Evolutionary conservation across 2,329 filamentous ascomycete species (phyloP).

Genomic region (Aspergillus ochraceus): DNA sequence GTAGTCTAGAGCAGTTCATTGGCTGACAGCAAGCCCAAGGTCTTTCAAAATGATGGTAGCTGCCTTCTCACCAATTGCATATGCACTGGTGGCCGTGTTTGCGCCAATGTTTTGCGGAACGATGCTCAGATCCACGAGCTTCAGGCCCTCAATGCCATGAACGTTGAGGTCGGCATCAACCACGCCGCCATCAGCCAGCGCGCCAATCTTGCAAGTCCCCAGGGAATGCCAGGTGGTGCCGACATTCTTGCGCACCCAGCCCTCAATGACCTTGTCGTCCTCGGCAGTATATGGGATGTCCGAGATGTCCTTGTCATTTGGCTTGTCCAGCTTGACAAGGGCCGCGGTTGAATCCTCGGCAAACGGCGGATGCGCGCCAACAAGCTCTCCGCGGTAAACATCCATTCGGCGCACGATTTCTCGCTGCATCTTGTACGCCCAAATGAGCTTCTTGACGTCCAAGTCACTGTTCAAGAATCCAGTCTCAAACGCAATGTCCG

Average conservation of each 20-base stretch:
- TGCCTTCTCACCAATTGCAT: neutral
- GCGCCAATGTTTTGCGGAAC: conserved; percentile 1
- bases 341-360: neutral
- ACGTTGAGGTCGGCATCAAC: neutral
- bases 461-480: neutral
- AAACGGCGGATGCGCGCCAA: neutral
- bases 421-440: conserved; percentile 3
- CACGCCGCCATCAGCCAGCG: neutral
- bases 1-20: too few relatives aligned
- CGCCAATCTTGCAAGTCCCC: neutral
- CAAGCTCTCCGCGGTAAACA: conserved; percentile 1
- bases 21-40: neutral
- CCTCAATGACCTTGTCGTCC: conserved; percentile 4
- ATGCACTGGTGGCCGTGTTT: neutral
- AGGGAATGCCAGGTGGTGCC: conserved; percentile 1
- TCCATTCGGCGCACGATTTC: conserved; percentile 5
- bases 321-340: neutral
- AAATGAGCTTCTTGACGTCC: conserved; percentile 1
- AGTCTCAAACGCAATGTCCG: neutral
- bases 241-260: conserved; percentile 3
- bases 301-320: neutral
- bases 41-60: neutral
- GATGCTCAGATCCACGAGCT: neutral
- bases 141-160: neutral
- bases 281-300: conserved; percentile 1